Percentiles rank a stretch among this genome's conserved stretches.
Evolutionary conservation across 768 basidiomycete genomes (phyloP).

Genomic region (Pholiota conissans): DNA sequence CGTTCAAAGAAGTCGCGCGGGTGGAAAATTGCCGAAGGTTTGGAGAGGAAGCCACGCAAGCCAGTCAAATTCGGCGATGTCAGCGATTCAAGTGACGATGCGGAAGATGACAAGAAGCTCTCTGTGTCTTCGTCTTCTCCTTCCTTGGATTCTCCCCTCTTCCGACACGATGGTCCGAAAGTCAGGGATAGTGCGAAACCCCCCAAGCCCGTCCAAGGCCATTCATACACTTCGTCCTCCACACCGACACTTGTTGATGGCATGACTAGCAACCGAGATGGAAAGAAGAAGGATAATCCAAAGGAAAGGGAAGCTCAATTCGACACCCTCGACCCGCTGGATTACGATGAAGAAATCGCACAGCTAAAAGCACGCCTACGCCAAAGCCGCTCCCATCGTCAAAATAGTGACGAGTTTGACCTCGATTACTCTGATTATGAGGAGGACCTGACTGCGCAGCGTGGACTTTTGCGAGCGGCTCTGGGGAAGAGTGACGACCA

Average conservation of each 20-base stretch:
- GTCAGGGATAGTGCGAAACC: constrained; percentile 12
- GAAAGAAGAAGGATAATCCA: background rate
- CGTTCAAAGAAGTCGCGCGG: constrained; percentile 11
- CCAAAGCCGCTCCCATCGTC: constrained; percentile 1
- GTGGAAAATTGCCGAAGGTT: constrained; percentile 7
- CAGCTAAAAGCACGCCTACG: constrained; percentile 30
- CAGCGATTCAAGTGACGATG: constrained; percentile 33
- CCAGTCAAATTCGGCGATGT: constrained; percentile 33
- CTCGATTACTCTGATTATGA: constrained; percentile 47
- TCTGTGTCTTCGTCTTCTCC: constrained; percentile 5
- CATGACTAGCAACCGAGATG: background rate
- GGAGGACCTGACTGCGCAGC: constrained; percentile 34
- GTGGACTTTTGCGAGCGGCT: constrained; percentile 9
- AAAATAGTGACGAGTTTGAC: constrained; percentile 13
- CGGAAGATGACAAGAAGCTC: constrained; percentile 17
- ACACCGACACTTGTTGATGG: constrained; percentile 30
- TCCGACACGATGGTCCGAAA: constrained; percentile 1
- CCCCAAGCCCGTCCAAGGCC: constrained; percentile 6
- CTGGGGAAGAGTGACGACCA: background rate
- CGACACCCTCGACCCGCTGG: constrained; percentile 14
- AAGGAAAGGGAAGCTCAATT: constrained; percentile 7
- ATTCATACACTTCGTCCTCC: constrained; percentile 23
- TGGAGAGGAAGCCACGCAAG: constrained; percentile 23
- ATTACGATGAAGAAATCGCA: constrained; percentile 43
- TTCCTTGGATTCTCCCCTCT: constrained; percentile 12